Evolutionary conservation across 2,329 filamentous ascomycete species (phyloP).

Genomic region (Aureobasidium sp.): DNA sequence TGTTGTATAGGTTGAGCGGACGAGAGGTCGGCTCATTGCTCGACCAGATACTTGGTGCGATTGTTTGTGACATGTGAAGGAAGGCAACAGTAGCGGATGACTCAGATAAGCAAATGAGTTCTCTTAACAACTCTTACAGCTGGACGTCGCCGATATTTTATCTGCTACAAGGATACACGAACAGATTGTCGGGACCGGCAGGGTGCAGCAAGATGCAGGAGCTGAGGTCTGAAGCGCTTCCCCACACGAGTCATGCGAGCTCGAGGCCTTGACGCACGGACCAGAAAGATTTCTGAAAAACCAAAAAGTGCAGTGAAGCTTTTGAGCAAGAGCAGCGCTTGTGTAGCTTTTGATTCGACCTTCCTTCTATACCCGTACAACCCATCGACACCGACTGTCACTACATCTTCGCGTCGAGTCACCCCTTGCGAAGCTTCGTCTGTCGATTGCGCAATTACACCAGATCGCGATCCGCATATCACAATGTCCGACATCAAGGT

Average conservation of each 20-base stretch:
- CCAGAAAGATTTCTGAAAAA: background rate
- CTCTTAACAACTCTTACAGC: no score
- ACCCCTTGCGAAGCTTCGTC: background rate
- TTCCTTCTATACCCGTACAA: background rate
- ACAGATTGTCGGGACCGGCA: background rate
- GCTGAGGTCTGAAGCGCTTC: background rate
- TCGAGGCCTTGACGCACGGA: background rate
- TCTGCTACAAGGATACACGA: background rate
- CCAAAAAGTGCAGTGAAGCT: slow-evolving; percentile 1
- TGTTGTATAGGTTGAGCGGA: background rate
- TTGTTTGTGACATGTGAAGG: background rate
- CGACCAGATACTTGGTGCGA: no score
- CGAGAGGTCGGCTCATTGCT: background rate
- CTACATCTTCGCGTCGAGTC: background rate
- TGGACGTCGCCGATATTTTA: no score
- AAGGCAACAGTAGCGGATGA: no score
- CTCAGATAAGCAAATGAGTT: no score
- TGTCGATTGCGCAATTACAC: background rate
- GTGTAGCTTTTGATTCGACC: slow-evolving; percentile 4
- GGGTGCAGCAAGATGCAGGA: background rate
- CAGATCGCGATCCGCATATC: background rate
- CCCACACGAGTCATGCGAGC: background rate
- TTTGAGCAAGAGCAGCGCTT: background rate
- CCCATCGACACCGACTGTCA: background rate
- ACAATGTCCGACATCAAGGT: slow-evolving; percentile 15